Conservation (phyloP, 768 basidiomycete genomes). For the Lentinula detonsa region DNA sequence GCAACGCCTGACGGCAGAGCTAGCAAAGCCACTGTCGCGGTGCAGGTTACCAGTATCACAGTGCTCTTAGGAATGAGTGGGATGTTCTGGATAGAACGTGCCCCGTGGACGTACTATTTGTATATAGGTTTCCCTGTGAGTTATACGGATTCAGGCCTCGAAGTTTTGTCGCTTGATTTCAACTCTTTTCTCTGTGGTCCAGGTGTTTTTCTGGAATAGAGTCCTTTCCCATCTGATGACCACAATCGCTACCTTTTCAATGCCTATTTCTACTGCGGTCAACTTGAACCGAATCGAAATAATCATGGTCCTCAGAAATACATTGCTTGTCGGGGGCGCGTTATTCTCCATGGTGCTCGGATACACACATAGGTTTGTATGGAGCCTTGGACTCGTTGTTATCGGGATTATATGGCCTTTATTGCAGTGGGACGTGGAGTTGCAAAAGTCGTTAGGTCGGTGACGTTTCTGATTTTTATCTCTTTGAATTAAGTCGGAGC, state of each 20-base stretch:
- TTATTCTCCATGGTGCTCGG: constrained; percentile 38
- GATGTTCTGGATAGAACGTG: constrained; percentile 55
- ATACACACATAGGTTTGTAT: constrained; percentile 66
- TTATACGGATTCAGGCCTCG: no score
- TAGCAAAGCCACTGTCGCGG: not conserved
- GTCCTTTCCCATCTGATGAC: not conserved
- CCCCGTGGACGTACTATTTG: constrained; percentile 68
- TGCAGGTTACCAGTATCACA: constrained; percentile 12
- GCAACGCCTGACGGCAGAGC: not conserved
- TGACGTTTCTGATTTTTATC: not conserved
- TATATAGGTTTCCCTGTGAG: constrained; percentile 61
- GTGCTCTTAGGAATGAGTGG: constrained; percentile 29
- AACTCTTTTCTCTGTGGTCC: no score
- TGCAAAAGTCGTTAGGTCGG: constrained; percentile 12
- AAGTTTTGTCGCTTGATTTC: no score
- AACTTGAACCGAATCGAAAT: not conserved
- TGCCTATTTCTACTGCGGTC: not conserved
- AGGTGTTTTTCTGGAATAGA: constrained; percentile 2
- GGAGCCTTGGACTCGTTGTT: constrained; percentile 58
- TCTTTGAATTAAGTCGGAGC: not conserved
- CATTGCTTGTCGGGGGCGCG: not conserved
- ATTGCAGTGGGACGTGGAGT: constrained; percentile 35
- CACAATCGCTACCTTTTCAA: not conserved
- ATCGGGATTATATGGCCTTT: constrained; percentile 67
- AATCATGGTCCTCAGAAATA: not conserved